phyloP scores from a whole-genome alignment of 352 stramenopile genomes.

The Globisporangium canariense region DNA sequence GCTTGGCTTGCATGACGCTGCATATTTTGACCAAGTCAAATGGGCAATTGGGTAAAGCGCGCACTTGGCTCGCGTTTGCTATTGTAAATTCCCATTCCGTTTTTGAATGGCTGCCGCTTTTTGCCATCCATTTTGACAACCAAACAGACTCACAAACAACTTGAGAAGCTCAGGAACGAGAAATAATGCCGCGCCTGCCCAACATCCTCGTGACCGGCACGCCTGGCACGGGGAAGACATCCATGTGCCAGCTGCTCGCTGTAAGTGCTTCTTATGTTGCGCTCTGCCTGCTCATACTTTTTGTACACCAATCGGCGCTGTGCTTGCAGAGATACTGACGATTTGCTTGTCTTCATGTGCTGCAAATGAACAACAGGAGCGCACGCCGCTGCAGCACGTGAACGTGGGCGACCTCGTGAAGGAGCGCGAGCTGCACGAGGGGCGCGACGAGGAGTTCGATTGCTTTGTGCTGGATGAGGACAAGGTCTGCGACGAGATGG shows the following conservation, averaged over 20 bases:
- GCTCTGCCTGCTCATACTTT: neutral
- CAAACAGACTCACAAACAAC: neutral
- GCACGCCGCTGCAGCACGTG: slow-evolving; percentile 87
- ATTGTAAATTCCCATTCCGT: neutral
- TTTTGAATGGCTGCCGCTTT: slow-evolving; percentile 9
- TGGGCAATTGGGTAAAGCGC: neutral
- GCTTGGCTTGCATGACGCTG: neutral
- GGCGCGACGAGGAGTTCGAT: slow-evolving; percentile 93
- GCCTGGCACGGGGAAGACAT: slow-evolving; percentile 94
- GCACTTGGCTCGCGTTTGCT: neutral
- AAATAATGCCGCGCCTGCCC: slow-evolving; percentile 59
- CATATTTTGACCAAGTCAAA: neutral
- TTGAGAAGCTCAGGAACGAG: slow-evolving; percentile 1
- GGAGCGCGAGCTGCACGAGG: slow-evolving; percentile 73
- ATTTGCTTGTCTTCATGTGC: slow-evolving; percentile 12
- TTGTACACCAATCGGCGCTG: neutral
- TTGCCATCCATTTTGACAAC: slow-evolving; percentile 1
- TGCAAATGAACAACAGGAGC: slow-evolving; percentile 39
- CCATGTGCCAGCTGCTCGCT: slow-evolving; percentile 90
- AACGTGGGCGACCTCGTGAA: slow-evolving; percentile 95
- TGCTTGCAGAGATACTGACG: slow-evolving; percentile 11
- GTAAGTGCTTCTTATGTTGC: slow-evolving; percentile 25
- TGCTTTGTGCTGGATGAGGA: slow-evolving; percentile 97
- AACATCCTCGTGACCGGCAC: slow-evolving; percentile 99
- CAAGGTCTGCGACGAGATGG: slow-evolving; percentile 95